phyloP scores from a whole-genome alignment of 1,284 basidiomycete genomes.

The Vanrija humicola region DNA sequence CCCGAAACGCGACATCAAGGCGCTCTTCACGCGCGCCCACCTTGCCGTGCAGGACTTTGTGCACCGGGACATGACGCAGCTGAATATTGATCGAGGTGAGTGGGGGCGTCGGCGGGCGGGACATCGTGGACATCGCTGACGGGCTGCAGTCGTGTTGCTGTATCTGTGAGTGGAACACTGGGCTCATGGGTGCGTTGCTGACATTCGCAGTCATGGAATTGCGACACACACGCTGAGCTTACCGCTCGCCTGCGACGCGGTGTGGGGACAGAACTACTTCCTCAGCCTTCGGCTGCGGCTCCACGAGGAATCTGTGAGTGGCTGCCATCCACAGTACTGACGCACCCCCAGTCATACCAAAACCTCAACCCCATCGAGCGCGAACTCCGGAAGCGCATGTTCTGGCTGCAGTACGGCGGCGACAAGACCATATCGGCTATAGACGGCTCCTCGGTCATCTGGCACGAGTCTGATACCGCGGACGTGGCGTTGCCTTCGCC shows the following conservation, averaged over 20 bases:
- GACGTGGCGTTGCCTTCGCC: conserved; percentile 32
- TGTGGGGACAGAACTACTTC: conserved; percentile 12
- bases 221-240: conserved; percentile 8
- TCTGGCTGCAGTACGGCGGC: conserved; percentile 81
- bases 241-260: neutral
- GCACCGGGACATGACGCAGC: too few species aligned
- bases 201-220: conserved; percentile 1
- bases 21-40: conserved; percentile 23
- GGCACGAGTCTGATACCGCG: conserved; percentile 74
- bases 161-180: conserved; percentile 8
- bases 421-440: conserved; percentile 85
- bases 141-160: neutral
- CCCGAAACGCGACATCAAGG: conserved; percentile 31
- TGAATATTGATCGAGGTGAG: too few species aligned
- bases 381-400: conserved; percentile 71
- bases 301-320: conserved; percentile 61
- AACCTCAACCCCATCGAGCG: conserved; percentile 63
- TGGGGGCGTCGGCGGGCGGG: too few species aligned
- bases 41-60: conserved; percentile 7
- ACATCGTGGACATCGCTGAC: too few species aligned
- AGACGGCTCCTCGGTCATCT: conserved; percentile 65
- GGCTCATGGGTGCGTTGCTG: too few species aligned
- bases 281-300: conserved; percentile 57
- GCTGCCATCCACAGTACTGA: neutral
- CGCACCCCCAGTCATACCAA: conserved; percentile 6